Base-by-base conservation (phyloP, 306 rosid genomes). In the Carpinus fangiana region DNA sequence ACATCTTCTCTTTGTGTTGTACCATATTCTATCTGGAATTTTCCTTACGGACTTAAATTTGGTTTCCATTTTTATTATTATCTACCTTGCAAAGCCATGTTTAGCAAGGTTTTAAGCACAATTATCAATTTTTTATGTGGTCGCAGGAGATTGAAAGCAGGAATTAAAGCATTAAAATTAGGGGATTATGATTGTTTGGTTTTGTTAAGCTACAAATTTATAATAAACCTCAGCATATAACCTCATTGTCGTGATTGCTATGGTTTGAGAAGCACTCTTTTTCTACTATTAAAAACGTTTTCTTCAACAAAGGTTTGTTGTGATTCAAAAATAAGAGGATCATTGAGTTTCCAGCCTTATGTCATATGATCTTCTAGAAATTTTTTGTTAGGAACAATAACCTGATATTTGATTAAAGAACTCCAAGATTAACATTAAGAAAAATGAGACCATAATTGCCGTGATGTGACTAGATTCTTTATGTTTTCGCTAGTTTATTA, bases 211-310 rank as follows among this genome's bases (percentile, higher is more conserved):
- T 31, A 62, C 9, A 31, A 62, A 62, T 28, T 4, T 31, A 4
- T 13, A 23, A 59, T 7, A 59, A 56, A 56, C 14, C 62, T 23
- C 12, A 10, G 4, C 54, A 5, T 43, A 16, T 26, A 28, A 34
- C 45, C 17, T 8, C 14, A 59, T 59, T 21, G 31, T 59, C 23
- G 31, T 59, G 65, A 23, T 11, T 59, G 36, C 65, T 23, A 20
- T 59, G 65, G 36, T 59, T 59, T 59, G 65, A 59, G 65, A 59
- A 59, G 65, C 65, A 59, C 5, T 59, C 65, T 59, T 59, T 20
- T 59, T 21, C 36, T 59, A 23, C 2, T 21, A 20, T 23, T 23
- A 59, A 10, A 20, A 8, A 20, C n/a, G 16, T 41, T 41, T 41
- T 59, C 34, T 23, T 59, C 34, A 59, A 59, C 26, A 21, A 28